phyloP scores from a whole-genome alignment of 495 filamentous ascomycete genomes.

The Entonaema liquescens region DNA sequence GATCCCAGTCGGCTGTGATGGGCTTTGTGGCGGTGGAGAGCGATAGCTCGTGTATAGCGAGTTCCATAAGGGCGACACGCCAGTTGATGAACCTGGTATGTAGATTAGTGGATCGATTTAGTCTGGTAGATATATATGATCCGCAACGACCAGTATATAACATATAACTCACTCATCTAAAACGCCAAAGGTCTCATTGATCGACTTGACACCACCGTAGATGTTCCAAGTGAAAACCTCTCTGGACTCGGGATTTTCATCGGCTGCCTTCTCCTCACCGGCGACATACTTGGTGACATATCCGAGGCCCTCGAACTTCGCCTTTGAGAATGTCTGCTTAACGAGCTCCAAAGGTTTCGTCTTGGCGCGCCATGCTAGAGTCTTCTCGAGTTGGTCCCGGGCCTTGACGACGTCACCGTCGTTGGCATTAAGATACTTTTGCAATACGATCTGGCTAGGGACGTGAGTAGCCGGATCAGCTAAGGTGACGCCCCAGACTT shows the following conservation, averaged over 20 bases:
- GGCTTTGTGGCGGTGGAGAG: conserved; percentile 70
- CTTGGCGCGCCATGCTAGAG: conserved; percentile 80
- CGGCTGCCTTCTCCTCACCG: conserved; percentile 38
- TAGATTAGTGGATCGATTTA: conserved; percentile 30
- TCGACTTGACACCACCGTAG: conserved; percentile 79
- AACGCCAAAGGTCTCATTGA: conserved; percentile 76
- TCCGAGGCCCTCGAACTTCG: conserved; percentile 67
- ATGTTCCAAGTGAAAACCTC: conserved; percentile 84
- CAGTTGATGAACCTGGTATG: conserved; percentile 76
- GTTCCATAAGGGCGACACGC: conserved; percentile 88
- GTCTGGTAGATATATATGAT: neutral
- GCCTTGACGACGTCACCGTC: conserved; percentile 75
- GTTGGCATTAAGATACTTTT: conserved; percentile 93
- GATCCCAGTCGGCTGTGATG: conserved; percentile 80
- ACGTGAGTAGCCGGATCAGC: conserved; percentile 64
- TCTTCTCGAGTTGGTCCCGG: conserved; percentile 76
- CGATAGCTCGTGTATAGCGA: conserved; percentile 73
- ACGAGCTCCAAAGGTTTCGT: conserved; percentile 57
- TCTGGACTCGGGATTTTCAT: conserved; percentile 50
- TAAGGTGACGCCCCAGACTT: conserved; percentile 81
- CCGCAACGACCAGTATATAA: conserved; percentile 19
- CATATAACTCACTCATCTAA: conserved; percentile 70
- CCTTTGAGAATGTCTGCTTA: conserved; percentile 56
- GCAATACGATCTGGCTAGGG: conserved; percentile 80
- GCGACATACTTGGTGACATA: conserved; percentile 60